Conservation (phyloP, 345 rosid species). For the Populus alba region DNA sequence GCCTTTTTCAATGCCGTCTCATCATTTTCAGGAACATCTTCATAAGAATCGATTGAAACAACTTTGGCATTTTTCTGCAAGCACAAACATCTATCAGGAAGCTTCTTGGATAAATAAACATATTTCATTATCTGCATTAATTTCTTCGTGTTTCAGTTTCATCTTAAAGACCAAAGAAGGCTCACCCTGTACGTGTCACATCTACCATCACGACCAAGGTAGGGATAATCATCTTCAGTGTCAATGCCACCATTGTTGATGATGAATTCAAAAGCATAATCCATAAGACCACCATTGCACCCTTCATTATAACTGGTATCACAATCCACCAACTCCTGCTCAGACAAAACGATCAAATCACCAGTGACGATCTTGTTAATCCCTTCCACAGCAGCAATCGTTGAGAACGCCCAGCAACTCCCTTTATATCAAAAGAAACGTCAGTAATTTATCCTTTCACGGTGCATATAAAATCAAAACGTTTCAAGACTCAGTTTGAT, state of each 20-base stretch:
- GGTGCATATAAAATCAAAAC: no score
- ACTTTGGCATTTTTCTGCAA: slow-evolving; percentile 82
- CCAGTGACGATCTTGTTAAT: slow-evolving; percentile 85
- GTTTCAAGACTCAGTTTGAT: no score
- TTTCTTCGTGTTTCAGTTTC: not conserved
- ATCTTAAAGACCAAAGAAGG: not conserved
- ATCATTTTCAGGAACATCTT: slow-evolving; percentile 63
- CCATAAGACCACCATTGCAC: slow-evolving; percentile 94
- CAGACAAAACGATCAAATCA: slow-evolving; percentile 65
- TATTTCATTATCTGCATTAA: not conserved
- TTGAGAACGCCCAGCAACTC: slow-evolving; percentile 98
- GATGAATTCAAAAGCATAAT: slow-evolving; percentile 83
- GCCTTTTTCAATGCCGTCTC: slow-evolving; percentile 76
- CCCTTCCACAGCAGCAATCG: slow-evolving; percentile 90
- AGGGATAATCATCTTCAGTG: slow-evolving; percentile 79
- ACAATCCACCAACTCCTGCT: slow-evolving; percentile 92
- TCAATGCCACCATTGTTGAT: slow-evolving; percentile 88
- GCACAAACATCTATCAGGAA: not conserved
- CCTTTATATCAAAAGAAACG: slow-evolving; percentile 31
- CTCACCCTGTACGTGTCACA: slow-evolving; percentile 76
- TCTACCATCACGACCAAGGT: slow-evolving; percentile 49
- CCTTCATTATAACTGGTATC: slow-evolving; percentile 75
- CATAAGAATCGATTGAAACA: slow-evolving; percentile 64
- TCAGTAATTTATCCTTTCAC: not conserved
- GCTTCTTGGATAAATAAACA: not conserved